phyloP scores from a whole-genome alignment of 2,329 filamentous ascomycete species.

The Colletotrichum eremochloae region DNA sequence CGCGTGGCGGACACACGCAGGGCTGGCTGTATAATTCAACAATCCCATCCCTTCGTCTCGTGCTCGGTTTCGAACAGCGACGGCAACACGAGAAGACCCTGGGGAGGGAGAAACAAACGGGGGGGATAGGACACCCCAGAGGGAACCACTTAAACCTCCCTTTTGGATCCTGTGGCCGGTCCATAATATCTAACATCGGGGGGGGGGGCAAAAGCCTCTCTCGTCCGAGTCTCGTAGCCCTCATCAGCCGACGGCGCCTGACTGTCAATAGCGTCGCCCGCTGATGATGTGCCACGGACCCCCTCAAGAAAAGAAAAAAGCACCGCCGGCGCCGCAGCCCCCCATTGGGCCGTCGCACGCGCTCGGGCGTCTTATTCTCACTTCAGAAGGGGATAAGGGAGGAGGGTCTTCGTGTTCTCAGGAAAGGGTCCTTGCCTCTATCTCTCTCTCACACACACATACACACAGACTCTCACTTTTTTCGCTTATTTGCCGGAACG shows the following conservation, averaged over 20 bases:
- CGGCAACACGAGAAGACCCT: neutral
- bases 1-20: neutral
- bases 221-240: neutral
- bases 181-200: neutral
- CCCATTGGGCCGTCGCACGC: neutral
- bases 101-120: neutral
- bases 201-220: neutral
- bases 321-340: constrained; percentile 1
- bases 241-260: constrained; percentile 3
- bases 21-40: neutral
- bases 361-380: constrained; percentile 21
- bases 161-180: neutral
- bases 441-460: neutral
- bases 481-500: no score
- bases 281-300: constrained; percentile 2
- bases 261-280: constrained; percentile 36
- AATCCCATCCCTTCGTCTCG: neutral
- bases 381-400: neutral
- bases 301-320: neutral
- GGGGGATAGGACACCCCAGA: no score
- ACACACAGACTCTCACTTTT: neutral
- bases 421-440: neutral
- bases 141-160: neutral
- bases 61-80: no score
- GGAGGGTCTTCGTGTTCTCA: neutral